A percentile compares a stretch with the other conserved stretches of the same genome.
Evolutionary conservation across 2,329 filamentous ascomycete species (phyloP).

Genomic region (Epichloe aotearoae): DNA sequence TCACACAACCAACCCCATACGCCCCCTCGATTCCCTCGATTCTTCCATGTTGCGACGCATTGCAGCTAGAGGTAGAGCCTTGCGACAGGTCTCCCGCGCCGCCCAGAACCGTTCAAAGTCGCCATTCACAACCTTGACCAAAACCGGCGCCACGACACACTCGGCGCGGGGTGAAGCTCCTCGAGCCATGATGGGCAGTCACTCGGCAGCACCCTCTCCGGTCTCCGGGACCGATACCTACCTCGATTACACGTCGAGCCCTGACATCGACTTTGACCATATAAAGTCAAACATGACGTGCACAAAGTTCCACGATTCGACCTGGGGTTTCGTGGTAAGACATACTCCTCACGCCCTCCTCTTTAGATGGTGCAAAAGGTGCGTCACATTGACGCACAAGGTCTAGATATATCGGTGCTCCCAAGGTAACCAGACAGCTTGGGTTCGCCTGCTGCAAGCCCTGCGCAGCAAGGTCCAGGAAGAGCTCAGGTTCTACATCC

Average conservation of each 20-base stretch:
- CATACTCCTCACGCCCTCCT: not conserved
- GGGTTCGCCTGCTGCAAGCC: not conserved
- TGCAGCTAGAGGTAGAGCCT: not conserved
- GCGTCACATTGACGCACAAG: not conserved
- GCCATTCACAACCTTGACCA: not conserved
- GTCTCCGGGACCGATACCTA: not conserved
- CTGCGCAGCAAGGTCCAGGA: not conserved
- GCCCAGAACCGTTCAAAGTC: not conserved
- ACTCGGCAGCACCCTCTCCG: not conserved
- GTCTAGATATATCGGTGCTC: constrained; percentile 1
- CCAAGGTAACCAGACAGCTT: not conserved
- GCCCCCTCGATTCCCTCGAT: too few relatives aligned
- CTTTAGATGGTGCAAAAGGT: not conserved
- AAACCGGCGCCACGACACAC: not conserved
- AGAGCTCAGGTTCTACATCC: not conserved
- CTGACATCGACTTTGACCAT: not conserved
- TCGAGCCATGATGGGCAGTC: not conserved
- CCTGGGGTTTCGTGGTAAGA: constrained; percentile 2
- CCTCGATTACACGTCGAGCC: not conserved
- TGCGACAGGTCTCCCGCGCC: not conserved
- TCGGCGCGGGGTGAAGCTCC: not conserved
- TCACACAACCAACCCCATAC: too few relatives aligned
- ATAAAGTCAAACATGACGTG: not conserved
- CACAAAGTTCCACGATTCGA: not conserved
- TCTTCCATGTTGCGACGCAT: not conserved